These are phyloP conservation scores for Kodamaea hsintzibuensis DNA, from an alignment of 805 yeast species.

Conservation along the genomic window DNA sequence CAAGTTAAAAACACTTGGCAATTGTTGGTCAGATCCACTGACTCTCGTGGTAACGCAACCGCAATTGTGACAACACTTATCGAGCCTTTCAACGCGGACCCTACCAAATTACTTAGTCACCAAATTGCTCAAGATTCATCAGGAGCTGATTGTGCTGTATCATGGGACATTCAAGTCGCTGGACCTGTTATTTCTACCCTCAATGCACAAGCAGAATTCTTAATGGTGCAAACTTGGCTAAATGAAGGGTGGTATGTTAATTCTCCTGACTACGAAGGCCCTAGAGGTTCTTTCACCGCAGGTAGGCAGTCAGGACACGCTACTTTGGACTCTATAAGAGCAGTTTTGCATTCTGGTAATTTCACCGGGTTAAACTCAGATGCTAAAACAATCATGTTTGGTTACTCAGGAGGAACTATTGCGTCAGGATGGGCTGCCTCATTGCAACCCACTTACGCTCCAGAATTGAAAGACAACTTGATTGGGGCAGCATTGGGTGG, in stretches of 20 bases:
- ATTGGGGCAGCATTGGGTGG: constrained; percentile 40
- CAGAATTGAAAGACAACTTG: constrained; percentile 16
- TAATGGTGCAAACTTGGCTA: constrained; percentile 15
- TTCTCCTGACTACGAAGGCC: constrained; percentile 24
- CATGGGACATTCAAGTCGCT: constrained; percentile 21
- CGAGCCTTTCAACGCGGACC: constrained; percentile 31
- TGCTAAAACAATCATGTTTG: constrained; percentile 21
- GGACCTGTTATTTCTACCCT: constrained; percentile 5
- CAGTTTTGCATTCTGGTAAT: constrained; percentile 16
- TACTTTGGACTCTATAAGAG: constrained; percentile 20
- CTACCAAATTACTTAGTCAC: constrained; percentile 26
- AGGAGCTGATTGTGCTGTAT: constrained; percentile 26
- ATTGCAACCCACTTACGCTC: constrained; percentile 26
- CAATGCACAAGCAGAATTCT: constrained; percentile 16
- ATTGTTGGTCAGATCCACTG: constrained; percentile 17
- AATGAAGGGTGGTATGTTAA: constrained; percentile 22
- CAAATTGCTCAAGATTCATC: constrained; percentile 33
- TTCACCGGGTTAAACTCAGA: constrained; percentile 19
- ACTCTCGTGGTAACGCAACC: constrained; percentile 25
- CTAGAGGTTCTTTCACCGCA: constrained; percentile 19
- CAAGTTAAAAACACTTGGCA: constrained; percentile 17
- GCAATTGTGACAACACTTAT: constrained; percentile 29
- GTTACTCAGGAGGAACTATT: constrained; percentile 28
- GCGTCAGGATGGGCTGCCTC: constrained; percentile 28
- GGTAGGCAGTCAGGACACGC: constrained; percentile 22